Evolutionary conservation across 75 land plant species (phyloP).

Genomic region (Picea sitchensis): DNA sequence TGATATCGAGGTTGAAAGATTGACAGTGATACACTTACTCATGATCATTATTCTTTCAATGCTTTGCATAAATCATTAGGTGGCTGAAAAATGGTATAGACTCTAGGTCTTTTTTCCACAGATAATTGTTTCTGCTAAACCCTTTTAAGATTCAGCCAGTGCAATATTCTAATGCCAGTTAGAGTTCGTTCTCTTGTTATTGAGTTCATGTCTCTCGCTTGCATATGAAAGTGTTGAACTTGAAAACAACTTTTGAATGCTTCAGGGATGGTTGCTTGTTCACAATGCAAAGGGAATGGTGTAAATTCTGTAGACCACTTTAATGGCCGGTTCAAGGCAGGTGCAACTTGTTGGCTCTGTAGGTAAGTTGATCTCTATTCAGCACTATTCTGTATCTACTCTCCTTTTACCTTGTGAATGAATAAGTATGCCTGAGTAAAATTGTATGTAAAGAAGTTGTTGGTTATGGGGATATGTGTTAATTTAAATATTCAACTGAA

Average conservation of each 20-base stretch:
- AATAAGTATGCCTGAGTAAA: too few species aligned
- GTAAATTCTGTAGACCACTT: constrained; percentile 89
- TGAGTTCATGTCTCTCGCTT: not conserved
- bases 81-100: not conserved
- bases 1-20: not conserved
- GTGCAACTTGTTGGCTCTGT: constrained; percentile 89
- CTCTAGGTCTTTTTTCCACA: not conserved
- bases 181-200: not conserved
- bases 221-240: not conserved
- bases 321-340: constrained; percentile 88
- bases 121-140: not conserved
- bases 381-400: too few species aligned
- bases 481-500: too few species aligned
- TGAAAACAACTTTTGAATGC: too few species aligned
- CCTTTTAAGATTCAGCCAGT: not conserved
- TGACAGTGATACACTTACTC: not conserved
- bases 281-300: constrained; percentile 87
- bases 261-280: constrained; percentile 61
- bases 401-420: too few species aligned
- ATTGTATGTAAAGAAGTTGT: too few species aligned
- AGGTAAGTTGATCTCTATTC: constrained; percentile 34
- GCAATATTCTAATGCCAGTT: not conserved
- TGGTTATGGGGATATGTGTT: too few species aligned
- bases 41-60: not conserved
- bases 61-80: not conserved